Evolutionary conservation across 2,329 filamentous ascomycete species (phyloP), one percentile per base, ranked within the genome.

Genomic region (Catunica adiposa): DNA sequence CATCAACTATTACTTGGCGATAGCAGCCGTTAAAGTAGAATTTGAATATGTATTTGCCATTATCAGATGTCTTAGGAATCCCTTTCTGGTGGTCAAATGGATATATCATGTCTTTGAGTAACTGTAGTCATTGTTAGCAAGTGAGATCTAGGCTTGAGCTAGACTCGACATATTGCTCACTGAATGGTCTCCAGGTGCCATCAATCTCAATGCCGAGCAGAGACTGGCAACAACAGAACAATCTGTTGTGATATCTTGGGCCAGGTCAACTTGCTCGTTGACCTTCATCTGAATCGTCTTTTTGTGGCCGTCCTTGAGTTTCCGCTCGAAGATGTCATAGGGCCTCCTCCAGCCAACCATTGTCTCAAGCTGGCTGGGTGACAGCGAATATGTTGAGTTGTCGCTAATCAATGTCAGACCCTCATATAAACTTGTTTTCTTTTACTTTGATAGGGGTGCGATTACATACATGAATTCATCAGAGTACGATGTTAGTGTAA

Each of bases 161-260:
- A 25, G 29, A n/a, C n/a, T n/a, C n/a, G n/a, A n/a, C n/a, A 17
- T 26, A 53, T 52, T 25, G 63, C 71, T 60, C 71, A 88, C 85
- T 66, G 82, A 81, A 38, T 76, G 74, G 66, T 84, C 77, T 1
- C 83, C 84, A 17, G 81, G 81, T 59, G 82, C 76, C 7, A 82
- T 75, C 60, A 86, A 77, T 42, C 82, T 82, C 59, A 84, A 82
- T 23, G 80, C 83, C 25, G 89, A 89, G 65, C 89, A 96, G 4
- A 98, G 75, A 66, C 92, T 96, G 15, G 92, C 92, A 26, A 98
- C 90, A 2, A 98, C 90, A 1, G 92, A 97, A 65, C 92, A 98
- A 66, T 98, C 92, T 0, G 90, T 94, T 3, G 90, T 89, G 58
- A 94, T 82, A 67, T 98, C 92, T 68, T 98, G 92, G 2, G 96